phyloP scores from a whole-genome alignment of 2,329 filamentous ascomycete species.

The Blastomyces emzantsi region DNA sequence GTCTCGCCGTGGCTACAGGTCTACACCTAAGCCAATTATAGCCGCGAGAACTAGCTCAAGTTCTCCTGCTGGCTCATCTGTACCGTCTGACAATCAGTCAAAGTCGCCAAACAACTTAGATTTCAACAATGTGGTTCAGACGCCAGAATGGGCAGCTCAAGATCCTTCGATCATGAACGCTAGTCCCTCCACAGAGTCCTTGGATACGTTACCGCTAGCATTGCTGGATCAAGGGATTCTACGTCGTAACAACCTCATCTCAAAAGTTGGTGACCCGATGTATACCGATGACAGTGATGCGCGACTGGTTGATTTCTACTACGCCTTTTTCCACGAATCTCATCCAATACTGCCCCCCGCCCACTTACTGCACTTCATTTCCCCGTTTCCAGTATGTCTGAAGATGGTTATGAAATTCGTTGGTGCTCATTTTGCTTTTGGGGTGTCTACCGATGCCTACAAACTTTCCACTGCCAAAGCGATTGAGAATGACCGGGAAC shows the following conservation, averaged over 20 bases:
- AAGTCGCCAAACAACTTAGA: not conserved
- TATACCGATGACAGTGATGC: constrained; percentile 27
- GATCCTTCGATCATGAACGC: not conserved
- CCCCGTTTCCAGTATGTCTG: constrained; percentile 39
- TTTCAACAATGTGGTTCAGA: constrained; percentile 4
- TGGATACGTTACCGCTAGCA: constrained; percentile 12
- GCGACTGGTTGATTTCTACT: constrained; percentile 46
- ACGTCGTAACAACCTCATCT: constrained; percentile 19
- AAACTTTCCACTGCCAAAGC: constrained; percentile 28
- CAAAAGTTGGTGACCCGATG: constrained; percentile 31
- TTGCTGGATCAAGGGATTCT: constrained; percentile 16
- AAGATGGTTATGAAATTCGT: constrained; percentile 49
- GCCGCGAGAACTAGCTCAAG: not conserved
- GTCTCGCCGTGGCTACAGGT: constrained; percentile 61
- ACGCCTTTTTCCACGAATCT: constrained; percentile 46
- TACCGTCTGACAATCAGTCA: not conserved
- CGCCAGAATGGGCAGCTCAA: constrained; percentile 5
- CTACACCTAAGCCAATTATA: constrained; percentile 3
- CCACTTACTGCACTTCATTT: constrained; percentile 30
- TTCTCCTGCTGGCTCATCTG: not conserved
- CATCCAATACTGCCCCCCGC: constrained; percentile 50
- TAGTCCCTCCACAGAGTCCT: constrained; percentile 3
- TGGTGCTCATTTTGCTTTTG: constrained; percentile 45
- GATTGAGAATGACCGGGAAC: constrained; percentile 29
- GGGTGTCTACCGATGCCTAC: constrained; percentile 38